Base-by-base conservation (phyloP, 768 basidiomycete genomes). In the Wakefieldia striispora region DNA sequence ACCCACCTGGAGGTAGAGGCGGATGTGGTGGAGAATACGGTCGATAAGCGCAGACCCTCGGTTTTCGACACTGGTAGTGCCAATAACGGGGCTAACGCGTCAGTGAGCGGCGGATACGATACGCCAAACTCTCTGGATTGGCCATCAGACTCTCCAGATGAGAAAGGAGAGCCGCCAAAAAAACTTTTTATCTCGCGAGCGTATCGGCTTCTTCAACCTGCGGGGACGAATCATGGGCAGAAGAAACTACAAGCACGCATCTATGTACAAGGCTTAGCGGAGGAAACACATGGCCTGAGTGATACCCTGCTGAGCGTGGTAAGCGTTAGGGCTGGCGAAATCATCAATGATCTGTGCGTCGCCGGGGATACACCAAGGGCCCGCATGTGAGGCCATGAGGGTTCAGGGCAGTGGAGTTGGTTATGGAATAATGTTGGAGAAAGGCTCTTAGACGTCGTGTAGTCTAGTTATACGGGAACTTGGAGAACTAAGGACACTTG, bases 241-340 rank as follows among this genome's bases (percentile, higher is more conserved):
- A 54, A 49, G 24, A 47, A 29, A 19, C 34, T 60, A 26, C 19
- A 54, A 39, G 58, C 64, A 14, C 70, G 64, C 10, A 59, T 73
- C 9, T 72, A 71, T 54, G 50, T 73, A 34, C 72, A 73, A 53
- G 72, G 72, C 12, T 58, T 66, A 45, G 63, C 64, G 27, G 70
- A 73, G 52, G 62, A 65, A 42, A 71, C 70, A 10, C 72, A 73
- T 42, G 72, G 72, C 3, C 56, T 73, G 43, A 67, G 66, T 39
- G 72, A 81, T 51, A 78, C 77, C 11, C 57, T 82, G 17, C 57
- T 80, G 50, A 80, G 76, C 50, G 72, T 75, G 14, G 42, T 75
- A 9, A 69, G 72, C 19, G 57, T 73, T 33, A 65, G 76, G 39
- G 73, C 77, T 12, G 76, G 75, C 36, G 74, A 78, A 56, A 70